phyloP scores from a whole-genome alignment of 2,329 filamentous ascomycete genomes.

The Septoria petroselini region DNA sequence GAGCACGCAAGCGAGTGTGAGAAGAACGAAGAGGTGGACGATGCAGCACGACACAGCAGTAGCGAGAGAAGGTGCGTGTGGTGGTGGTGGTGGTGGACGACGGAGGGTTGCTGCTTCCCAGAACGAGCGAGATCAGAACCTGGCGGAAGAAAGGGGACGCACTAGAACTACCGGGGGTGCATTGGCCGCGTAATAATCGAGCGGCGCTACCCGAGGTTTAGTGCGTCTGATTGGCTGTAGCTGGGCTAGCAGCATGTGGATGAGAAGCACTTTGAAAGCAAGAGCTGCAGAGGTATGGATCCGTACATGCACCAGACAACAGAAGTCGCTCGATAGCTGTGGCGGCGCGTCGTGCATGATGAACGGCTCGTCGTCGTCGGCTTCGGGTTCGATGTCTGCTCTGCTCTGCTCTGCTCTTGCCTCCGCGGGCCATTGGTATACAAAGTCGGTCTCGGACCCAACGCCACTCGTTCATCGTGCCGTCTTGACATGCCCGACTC shows the following conservation, averaged over 20 bases:
- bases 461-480: background rate
- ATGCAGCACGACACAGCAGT: slow-evolving; percentile 10
- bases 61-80: slow-evolving; percentile 20
- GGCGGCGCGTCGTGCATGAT: background rate
- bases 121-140: slow-evolving; percentile 6
- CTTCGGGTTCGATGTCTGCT: too few relatives aligned
- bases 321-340: too few relatives aligned
- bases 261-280: background rate
- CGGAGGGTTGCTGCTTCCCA: slow-evolving; percentile 2
- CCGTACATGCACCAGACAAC: too few relatives aligned
- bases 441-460: background rate
- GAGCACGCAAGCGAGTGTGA: slow-evolving; percentile 13
- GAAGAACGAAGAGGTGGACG: slow-evolving; percentile 13
- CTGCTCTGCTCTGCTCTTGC: too few relatives aligned
- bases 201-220: background rate
- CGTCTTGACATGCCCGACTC: background rate
- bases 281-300: too few relatives aligned
- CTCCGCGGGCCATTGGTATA: background rate
- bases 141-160: slow-evolving; percentile 16
- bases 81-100: background rate
- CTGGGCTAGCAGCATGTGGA: background rate
- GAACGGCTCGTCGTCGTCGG: too few relatives aligned
- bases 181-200: slow-evolving; percentile 9
- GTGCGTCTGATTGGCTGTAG: background rate
- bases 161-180: slow-evolving; percentile 11